Percentiles rank a stretch among this genome's conserved stretches.
Evolutionary conservation across 2,329 filamentous ascomycete genomes (phyloP).

Genomic region (Fusarium sp.): DNA sequence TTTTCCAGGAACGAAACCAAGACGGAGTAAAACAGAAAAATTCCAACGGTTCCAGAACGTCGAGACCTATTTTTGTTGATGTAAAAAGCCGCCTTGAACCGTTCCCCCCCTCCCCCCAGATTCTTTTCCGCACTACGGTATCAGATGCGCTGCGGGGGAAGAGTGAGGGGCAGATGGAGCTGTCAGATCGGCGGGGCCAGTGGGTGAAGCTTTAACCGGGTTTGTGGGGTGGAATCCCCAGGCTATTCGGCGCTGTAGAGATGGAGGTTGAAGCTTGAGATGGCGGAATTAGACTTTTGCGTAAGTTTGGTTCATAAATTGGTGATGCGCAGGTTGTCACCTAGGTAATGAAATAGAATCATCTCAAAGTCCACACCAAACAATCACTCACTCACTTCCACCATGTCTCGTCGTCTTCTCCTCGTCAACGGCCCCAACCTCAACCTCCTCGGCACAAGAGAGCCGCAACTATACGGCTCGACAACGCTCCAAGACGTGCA

Average conservation of each 20-base stretch:
- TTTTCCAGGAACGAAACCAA: conserved; percentile 17
- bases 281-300: conserved; percentile 31
- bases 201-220: conserved; percentile 49
- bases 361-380: neutral
- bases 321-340: neutral
- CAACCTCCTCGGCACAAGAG: conserved; percentile 81
- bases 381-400: conserved; percentile 5
- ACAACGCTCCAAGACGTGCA: conserved; percentile 76
- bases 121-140: conserved; percentile 36
- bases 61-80: conserved; percentile 29
- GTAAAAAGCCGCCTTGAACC: conserved; percentile 41
- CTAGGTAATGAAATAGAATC: neutral
- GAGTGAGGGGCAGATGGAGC: conserved; percentile 3
- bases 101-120: conserved; percentile 16
- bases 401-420: conserved; percentile 67
- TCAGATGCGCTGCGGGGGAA: conserved; percentile 41
- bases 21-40: neutral
- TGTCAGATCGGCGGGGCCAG: conserved; percentile 13
- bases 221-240: conserved; percentile 14
- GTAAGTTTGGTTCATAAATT: conserved; percentile 24
- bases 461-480: conserved; percentile 79
- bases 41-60: neutral
- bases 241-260: conserved; percentile 18
- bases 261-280: conserved; percentile 20
- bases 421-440: conserved; percentile 87